Percentiles rank a stretch among this genome's conserved stretches.
These are phyloP conservation scores for Gremmenia infestans DNA, from an alignment of 2,329 filamentous ascomycete genomes.

Conservation along the genomic window DNA sequence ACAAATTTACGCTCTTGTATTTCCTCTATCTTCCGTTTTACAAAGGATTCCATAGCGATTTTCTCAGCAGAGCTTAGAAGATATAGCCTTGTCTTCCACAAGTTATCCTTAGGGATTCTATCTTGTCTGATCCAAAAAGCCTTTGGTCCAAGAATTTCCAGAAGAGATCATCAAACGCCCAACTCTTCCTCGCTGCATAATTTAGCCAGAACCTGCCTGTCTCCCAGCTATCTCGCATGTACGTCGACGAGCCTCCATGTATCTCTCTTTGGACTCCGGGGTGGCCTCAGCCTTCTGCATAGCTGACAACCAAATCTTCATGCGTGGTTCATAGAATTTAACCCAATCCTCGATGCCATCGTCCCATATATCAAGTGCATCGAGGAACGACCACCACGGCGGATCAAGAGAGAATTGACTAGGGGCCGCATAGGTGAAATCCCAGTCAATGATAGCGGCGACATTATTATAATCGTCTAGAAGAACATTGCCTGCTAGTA, in stretches of 20 bases:
- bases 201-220: conserved; percentile 31
- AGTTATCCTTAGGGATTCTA: conserved; percentile 10
- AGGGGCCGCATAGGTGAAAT: conserved; percentile 29
- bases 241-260: conserved; percentile 17
- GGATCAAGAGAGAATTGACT: not conserved
- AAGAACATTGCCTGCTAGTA: conserved; percentile 31
- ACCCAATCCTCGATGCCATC: conserved; percentile 28
- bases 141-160: conserved; percentile 34
- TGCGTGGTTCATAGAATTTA: conserved; percentile 29
- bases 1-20: conserved; percentile 9
- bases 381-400: conserved; percentile 15
- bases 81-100: conserved; percentile 29
- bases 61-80: conserved; percentile 26
- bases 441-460: not conserved
- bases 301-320: conserved; percentile 31
- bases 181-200: conserved; percentile 26
- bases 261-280: not conserved
- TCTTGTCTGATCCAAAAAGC: conserved; percentile 31
- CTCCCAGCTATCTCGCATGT: conserved; percentile 37
- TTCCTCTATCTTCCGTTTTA: conserved; percentile 31
- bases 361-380: not conserved
- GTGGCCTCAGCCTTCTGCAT: conserved; percentile 30
- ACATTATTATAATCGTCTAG: not conserved
- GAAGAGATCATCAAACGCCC: conserved; percentile 34
- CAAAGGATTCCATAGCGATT: conserved; percentile 28